Evolutionary conservation across 2,329 filamentous ascomycete genomes (phyloP), one percentile per base, ranked within the genome.

Genomic region (Aspergillus quadricinctus): DNA sequence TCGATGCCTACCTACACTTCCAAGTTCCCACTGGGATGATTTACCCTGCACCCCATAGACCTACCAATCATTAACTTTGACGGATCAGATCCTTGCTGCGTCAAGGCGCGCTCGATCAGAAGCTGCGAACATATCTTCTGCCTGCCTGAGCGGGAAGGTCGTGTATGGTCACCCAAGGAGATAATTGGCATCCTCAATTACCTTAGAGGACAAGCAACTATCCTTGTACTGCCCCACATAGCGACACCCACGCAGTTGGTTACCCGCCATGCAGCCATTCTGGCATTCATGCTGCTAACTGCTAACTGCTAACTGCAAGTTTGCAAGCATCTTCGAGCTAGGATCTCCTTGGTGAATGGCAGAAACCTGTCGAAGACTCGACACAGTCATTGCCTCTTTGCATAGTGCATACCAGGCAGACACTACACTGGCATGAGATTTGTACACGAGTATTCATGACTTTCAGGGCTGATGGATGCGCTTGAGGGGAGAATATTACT

Each of bases 151-250:
- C 14, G 31, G 14, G 17, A 37, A 37, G 31, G 5, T 14, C 31
- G 2, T 7, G 5, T 37, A 17, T 37, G 17, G 31, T 7, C 31
- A 37, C 31, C 14, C 5, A 37, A 7, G 31, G 31, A 7, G 31
- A 37, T 37, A 14, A 37, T 17, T 37, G 14, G 6, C 17, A 7
- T 37, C 14, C 2, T 37, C 14, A 37, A 17, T 14, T 17, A 23
- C 2, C n/a, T n/a, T 23, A 54, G 56, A 57, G 62, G 62, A 65
- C 68, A 70, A 68, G 67, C 68, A 70, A n/a, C 61, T 62, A 60
- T 65, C 61, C 59, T 62, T 61, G 63, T 49, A 55, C 45, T 51
- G 60, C 63, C 65, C 68, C 68, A 70, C 67, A 48, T 25, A 14
- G 25, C 50, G 60, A 40, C 37, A 60, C 49, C 56, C 56, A 57